phyloP scores from a whole-genome alignment of 2,329 filamentous ascomycete species.

The Aspergillus viridinutans region DNA sequence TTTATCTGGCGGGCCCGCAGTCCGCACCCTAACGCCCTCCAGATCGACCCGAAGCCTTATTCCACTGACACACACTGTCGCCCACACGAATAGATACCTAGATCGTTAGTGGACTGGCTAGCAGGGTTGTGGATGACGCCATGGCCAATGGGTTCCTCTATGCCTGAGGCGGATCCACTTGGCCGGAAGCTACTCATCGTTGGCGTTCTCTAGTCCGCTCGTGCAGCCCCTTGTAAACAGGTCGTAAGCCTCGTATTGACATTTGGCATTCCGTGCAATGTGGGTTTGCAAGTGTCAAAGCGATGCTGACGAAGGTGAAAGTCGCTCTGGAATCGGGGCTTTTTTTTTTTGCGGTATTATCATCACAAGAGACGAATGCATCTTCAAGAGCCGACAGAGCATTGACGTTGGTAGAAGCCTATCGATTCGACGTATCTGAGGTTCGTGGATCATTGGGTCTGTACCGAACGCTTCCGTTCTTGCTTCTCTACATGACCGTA shows the following conservation, averaged over 20 bases:
- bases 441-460: conserved; percentile 7
- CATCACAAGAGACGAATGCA: no score
- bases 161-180: conserved; percentile 24
- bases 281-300: no score
- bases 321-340: not conserved
- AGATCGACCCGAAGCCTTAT: conserved; percentile 21
- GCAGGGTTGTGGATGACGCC: conserved; percentile 4
- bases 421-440: not conserved
- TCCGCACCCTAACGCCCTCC: conserved; percentile 17
- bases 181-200: conserved; percentile 35
- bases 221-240: not conserved
- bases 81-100: not conserved
- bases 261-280: not conserved
- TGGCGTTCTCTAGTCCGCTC: conserved; percentile 23
- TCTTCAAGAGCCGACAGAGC: not conserved
- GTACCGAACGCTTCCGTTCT: conserved; percentile 13
- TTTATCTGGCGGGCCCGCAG: conserved; percentile 8
- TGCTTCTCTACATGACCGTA: conserved; percentile 9
- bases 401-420: not conserved
- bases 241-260: not conserved
- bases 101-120: conserved; percentile 7
- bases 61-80: not conserved
- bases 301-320: no score
- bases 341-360: not conserved
- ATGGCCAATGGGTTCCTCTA: conserved; percentile 7